Evolutionary conservation across 1,139 yeast genomes (phyloP).

Genomic region (Hansenula lynferdii): DNA sequence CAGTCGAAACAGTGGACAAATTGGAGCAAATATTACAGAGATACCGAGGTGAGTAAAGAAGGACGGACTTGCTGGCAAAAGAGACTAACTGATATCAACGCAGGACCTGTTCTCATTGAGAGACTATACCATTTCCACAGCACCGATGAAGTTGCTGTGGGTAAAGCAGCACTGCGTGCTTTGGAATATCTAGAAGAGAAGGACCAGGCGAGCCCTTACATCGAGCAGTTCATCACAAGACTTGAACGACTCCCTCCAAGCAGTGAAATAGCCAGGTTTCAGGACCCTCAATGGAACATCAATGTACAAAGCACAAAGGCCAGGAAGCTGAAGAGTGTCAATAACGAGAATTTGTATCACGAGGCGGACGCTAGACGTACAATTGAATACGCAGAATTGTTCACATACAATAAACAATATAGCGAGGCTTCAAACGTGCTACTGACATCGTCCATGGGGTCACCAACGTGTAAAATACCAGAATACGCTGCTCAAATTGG

Average conservation of each 20-base stretch:
- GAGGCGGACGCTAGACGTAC: constrained; percentile 15
- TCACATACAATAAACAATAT: constrained; percentile 14
- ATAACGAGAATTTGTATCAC: constrained; percentile 16
- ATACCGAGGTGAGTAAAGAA: constrained; percentile 9
- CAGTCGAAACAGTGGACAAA: not conserved
- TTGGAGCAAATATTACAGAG: constrained; percentile 2
- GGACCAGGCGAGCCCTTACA: constrained; percentile 10
- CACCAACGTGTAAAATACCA: constrained; percentile 15
- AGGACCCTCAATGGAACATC: constrained; percentile 8
- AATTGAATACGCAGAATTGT: constrained; percentile 12
- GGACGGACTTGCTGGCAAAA: not conserved
- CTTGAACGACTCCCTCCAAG: not conserved
- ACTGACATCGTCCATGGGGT: constrained; percentile 9
- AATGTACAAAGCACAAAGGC: constrained; percentile 7
- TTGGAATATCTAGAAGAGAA: constrained; percentile 8
- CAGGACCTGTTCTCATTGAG: constrained; percentile 14
- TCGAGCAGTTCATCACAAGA: constrained; percentile 8
- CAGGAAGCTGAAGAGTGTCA: constrained; percentile 9
- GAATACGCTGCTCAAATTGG: constrained; percentile 18
- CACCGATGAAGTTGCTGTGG: not conserved
- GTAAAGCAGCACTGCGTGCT: constrained; percentile 8
- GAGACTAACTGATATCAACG: not conserved
- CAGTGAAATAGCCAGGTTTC: constrained; percentile 1
- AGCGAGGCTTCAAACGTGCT: constrained; percentile 17
- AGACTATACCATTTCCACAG: constrained; percentile 8